These are phyloP conservation scores for Auriscalpium orientale DNA, from an alignment of 768 basidiomycete species.

Conservation along the genomic window DNA sequence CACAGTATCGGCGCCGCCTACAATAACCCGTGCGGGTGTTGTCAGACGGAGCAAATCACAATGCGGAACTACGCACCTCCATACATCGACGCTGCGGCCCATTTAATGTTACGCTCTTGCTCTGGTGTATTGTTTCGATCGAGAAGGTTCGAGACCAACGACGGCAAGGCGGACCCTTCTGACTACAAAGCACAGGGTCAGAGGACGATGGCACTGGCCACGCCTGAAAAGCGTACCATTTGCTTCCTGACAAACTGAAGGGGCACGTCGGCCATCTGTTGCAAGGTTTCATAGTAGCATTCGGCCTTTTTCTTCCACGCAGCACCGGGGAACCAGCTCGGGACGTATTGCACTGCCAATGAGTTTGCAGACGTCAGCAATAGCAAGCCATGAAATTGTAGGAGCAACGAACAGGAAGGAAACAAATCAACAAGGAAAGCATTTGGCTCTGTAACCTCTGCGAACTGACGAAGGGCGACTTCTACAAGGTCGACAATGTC, in stretches of 20 bases:
- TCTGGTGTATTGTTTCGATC: slow-evolving; percentile 2
- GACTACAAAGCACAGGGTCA: background rate
- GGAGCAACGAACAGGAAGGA: slow-evolving; percentile 13
- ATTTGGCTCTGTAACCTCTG: slow-evolving; percentile 9
- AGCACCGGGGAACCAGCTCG: slow-evolving; percentile 27
- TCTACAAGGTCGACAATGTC: slow-evolving; percentile 17
- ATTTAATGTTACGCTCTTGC: slow-evolving; percentile 10
- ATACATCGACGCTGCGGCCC: slow-evolving; percentile 7
- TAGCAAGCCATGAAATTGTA: background rate
- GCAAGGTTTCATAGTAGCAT: background rate
- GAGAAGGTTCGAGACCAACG: slow-evolving; percentile 1
- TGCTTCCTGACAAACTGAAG: slow-evolving; percentile 10
- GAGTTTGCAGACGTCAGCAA: background rate
- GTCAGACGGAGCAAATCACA: background rate
- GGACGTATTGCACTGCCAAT: slow-evolving; percentile 20
- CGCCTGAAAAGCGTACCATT: slow-evolving; percentile 5
- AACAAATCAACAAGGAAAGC: slow-evolving; percentile 19
- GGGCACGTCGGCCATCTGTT: slow-evolving; percentile 6
- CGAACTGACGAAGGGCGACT: slow-evolving; percentile 5
- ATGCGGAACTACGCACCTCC: slow-evolving; percentile 1
- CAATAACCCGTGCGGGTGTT: background rate
- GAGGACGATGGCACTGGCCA: background rate
- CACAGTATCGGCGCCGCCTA: slow-evolving; percentile 5
- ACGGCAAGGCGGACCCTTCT: background rate
- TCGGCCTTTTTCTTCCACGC: slow-evolving; percentile 15